Conservation (phyloP, 1,139 yeast species). For the Spathaspora sp. region DNA sequence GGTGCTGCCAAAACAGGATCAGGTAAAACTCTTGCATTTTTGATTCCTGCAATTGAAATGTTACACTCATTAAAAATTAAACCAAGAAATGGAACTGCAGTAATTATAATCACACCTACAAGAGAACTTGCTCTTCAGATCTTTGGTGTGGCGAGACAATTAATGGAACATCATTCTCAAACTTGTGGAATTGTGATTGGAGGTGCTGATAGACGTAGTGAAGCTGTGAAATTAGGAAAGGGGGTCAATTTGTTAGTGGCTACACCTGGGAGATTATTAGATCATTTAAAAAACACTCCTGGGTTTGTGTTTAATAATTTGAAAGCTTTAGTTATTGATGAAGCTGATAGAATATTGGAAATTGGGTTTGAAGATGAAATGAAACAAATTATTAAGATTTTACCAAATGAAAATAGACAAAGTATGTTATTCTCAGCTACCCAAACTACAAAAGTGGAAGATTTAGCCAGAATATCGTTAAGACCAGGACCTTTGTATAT, state of each 20-base stretch:
- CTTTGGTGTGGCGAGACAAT: conserved; percentile 93
- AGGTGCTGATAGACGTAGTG: conserved; percentile 96
- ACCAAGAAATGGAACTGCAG: conserved; percentile 80
- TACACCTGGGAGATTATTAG: conserved; percentile 95
- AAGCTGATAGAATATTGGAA: conserved; percentile 94
- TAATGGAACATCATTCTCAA: conserved; percentile 88
- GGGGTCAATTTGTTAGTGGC: conserved; percentile 95
- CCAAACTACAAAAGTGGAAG: conserved; percentile 98
- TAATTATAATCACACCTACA: conserved; percentile 85
- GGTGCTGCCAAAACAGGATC: conserved; percentile 99
- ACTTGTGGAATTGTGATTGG: conserved; percentile 97
- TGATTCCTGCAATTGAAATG: conserved; percentile 92
- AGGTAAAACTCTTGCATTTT: conserved; percentile 93
- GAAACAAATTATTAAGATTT: conserved; percentile 91
- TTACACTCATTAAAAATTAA: conserved; percentile 67
- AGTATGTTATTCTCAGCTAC: conserved; percentile 98
- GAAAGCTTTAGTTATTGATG: conserved; percentile 92
- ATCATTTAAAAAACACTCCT: conserved; percentile 91
- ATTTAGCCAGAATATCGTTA: conserved; percentile 92
- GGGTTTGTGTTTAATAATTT: conserved; percentile 94
- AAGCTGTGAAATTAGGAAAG: conserved; percentile 88
- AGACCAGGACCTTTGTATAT: conserved; percentile 95
- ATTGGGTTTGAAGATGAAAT: conserved; percentile 98
- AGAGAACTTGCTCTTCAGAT: conserved; percentile 90
- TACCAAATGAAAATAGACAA: conserved; percentile 94